phyloP scores from a whole-genome alignment of 805 yeast species.

The Schwanniomyces yamadae region DNA sequence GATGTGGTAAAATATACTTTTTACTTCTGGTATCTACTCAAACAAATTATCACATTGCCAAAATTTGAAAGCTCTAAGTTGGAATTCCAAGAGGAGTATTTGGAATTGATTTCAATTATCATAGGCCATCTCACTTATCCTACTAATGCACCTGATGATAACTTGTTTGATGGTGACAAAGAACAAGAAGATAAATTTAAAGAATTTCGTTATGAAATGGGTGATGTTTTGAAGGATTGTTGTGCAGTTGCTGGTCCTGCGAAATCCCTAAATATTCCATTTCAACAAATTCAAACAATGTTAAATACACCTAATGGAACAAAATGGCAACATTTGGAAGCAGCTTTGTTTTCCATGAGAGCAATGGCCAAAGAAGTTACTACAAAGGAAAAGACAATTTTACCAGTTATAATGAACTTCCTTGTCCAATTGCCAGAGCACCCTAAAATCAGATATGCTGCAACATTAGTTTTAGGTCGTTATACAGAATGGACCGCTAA shows the following conservation, averaged over 20 bases:
- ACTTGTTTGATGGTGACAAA: conserved; percentile 59
- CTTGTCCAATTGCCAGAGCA: conserved; percentile 77
- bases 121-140: conserved; percentile 78
- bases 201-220: conserved; percentile 94
- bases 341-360: conserved; percentile 84
- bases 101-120: conserved; percentile 58
- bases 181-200: conserved; percentile 91
- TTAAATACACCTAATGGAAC: conserved; percentile 36
- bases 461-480: conserved; percentile 90
- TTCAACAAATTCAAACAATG: conserved; percentile 50
- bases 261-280: conserved; percentile 69
- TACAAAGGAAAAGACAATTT: conserved; percentile 56
- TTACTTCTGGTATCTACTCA: conserved; percentile 85
- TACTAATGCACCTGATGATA: conserved; percentile 22
- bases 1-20: conserved; percentile 90
- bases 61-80: conserved; percentile 53
- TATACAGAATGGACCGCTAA: conserved; percentile 93
- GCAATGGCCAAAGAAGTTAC: conserved; percentile 93
- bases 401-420: conserved; percentile 75
- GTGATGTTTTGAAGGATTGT: conserved; percentile 95
- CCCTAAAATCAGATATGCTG: conserved; percentile 84
- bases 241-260: conserved; percentile 84
- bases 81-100: conserved; percentile 54
- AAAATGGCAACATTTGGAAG: conserved; percentile 85
- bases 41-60: conserved; percentile 64